Percentiles rank a stretch among this genome's conserved stretches.
Evolutionary conservation across 192 early-diverging fungal genomes (phyloP).

Genomic region (Hyaloraphidium curvatum): DNA sequence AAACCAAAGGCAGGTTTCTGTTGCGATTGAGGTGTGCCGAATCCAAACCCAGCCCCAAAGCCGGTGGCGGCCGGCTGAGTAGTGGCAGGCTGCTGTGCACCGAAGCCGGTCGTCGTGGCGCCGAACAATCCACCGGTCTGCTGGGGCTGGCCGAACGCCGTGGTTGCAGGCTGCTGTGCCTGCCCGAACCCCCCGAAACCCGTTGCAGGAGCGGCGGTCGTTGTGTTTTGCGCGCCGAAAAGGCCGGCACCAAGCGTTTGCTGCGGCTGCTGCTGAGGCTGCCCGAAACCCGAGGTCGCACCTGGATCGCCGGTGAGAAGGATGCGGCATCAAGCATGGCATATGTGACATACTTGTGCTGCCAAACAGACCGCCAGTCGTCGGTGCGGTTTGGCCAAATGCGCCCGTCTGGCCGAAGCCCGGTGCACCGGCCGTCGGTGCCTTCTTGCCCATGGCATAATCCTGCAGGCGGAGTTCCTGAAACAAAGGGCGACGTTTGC

Average conservation of each 20-base stretch:
- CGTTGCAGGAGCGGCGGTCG: slow-evolving; percentile 6
- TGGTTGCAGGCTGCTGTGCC: slow-evolving; percentile 5
- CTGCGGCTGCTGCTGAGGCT: slow-evolving; percentile 3
- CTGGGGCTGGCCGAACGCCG: slow-evolving; percentile 16
- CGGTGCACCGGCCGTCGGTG: slow-evolving; percentile 4
- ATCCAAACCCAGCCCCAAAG: slow-evolving; percentile 11
- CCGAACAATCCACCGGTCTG: slow-evolving; percentile 21
- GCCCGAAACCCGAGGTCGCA: too few species aligned
- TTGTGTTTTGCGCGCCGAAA: slow-evolving; percentile 6
- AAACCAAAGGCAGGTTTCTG: background rate
- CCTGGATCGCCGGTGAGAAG: too few species aligned
- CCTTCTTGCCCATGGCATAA: slow-evolving; percentile 64
- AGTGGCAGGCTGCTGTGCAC: background rate
- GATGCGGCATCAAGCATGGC: too few species aligned
- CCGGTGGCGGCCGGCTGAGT: background rate
- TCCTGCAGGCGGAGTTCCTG: slow-evolving; percentile 74
- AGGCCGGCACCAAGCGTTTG: slow-evolving; percentile 1
- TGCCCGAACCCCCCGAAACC: slow-evolving; percentile 9
- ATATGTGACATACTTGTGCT: too few species aligned
- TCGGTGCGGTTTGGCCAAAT: slow-evolving; percentile 11
- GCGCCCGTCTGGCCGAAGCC: slow-evolving; percentile 25
- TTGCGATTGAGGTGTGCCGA: too few species aligned
- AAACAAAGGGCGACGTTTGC: background rate
- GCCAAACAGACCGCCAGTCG: slow-evolving; percentile 11
- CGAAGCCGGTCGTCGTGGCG: background rate